Evolutionary conservation across 352 stramenopile genomes (phyloP), one percentile per base, ranked within the genome.

Genomic region (Globisporangium spinosum): DNA sequence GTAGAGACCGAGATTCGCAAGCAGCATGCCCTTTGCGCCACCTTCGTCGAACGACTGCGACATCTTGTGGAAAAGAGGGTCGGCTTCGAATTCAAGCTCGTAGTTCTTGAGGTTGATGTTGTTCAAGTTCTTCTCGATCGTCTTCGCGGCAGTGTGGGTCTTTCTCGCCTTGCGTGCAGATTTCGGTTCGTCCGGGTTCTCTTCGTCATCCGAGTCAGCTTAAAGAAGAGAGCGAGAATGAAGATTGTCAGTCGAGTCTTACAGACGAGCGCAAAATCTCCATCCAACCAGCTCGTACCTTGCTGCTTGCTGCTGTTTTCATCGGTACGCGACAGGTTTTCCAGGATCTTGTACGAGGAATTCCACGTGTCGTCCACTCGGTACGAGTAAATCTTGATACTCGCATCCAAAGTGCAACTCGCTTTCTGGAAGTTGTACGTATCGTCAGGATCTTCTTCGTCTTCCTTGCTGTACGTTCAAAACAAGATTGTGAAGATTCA

Each of bases 351-450:
- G 77, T 98, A 99, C 56, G 92, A 98, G 57, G 92, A 98, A 45
- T 97, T 92, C 84, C 97, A 98, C 57, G 98, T 98, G 74, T 99
- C 97, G 72, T 99, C 97, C 35, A 99, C 97, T 63, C 97, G 93
- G 75, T 99, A 98, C 43, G 94, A 98, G 77, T 99, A 99, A 69
- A 99, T 99, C 77, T 99, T 99, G 27, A 99, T 95, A 70, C 90
- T 98, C 1, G 97, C 97, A 73, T 99, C 97, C n/a, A 99, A 73
- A 20, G 97, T 99, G 75, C 97, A 99, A 67, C 89, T 98, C 29
- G 97, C 97, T 66, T 98, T 98, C 70, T 98, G 97, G 72, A 99
- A 99, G 73, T 99, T 99, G 63, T 89, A 95, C 63, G 87, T 93
- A 25, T 86, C 77, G 35, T 89, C 68, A 3, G 69, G 64, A 35